These are phyloP conservation scores for Cyclotella distinguenda DNA, from an alignment of 108 stramenopile species.

Conservation along the genomic window DNA sequence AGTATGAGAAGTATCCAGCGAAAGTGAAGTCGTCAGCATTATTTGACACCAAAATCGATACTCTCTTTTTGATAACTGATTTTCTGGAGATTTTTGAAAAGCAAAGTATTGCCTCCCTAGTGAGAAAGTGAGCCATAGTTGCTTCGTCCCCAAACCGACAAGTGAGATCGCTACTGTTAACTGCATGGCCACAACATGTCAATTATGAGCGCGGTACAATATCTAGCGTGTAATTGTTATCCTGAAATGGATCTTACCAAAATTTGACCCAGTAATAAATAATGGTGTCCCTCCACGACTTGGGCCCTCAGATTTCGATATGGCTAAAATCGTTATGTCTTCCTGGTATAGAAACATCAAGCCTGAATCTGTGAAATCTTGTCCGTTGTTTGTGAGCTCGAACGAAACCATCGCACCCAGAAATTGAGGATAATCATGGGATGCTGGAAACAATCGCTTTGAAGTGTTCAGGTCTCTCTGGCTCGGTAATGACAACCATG, in stretches of 20 bases:
- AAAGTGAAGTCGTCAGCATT: slow-evolving; percentile 35
- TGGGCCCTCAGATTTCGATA: slow-evolving; percentile 24
- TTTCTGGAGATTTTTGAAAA: slow-evolving; percentile 31
- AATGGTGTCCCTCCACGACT: slow-evolving; percentile 41
- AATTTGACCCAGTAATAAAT: slow-evolving; percentile 37
- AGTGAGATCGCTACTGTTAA: slow-evolving; percentile 31
- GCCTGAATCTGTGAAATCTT: slow-evolving; percentile 38
- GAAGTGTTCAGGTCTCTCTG: slow-evolving; percentile 1
- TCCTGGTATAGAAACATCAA: slow-evolving; percentile 41
- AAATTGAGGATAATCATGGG: slow-evolving; percentile 65
- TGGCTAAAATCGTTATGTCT: slow-evolving; percentile 20
- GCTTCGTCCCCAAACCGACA: slow-evolving; percentile 36
- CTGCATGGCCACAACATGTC: background rate
- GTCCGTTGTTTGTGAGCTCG: slow-evolving; percentile 67
- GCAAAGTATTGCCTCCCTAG: slow-evolving; percentile 42
- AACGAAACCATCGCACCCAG: slow-evolving; percentile 52
- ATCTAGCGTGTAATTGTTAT: no score
- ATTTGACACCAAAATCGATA: slow-evolving; percentile 29
- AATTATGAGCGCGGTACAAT: slow-evolving; percentile 20
- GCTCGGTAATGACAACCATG: slow-evolving; percentile 13
- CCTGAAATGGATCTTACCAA: slow-evolving; percentile 55
- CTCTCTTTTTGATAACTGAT: slow-evolving; percentile 5
- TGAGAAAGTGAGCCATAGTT: slow-evolving; percentile 37
- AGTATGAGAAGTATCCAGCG: slow-evolving; percentile 14
- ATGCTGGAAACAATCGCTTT: slow-evolving; percentile 54